Evolutionary conservation across 768 basidiomycete species (phyloP).

Genomic region (Kwoniella dejecticola): DNA sequence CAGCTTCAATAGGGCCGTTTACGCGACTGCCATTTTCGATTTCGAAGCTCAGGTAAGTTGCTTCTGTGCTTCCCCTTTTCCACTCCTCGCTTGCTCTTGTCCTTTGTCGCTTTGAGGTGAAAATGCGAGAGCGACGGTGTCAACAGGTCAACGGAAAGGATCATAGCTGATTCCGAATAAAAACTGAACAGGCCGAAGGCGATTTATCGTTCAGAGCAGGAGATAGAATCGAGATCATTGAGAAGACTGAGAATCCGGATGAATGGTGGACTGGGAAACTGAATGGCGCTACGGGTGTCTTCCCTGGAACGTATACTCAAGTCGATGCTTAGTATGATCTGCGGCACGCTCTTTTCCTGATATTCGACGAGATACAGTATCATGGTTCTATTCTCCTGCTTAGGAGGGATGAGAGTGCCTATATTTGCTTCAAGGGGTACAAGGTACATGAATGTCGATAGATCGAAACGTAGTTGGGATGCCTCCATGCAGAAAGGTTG

Average conservation of each 20-base stretch:
- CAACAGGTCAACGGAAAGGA: background rate
- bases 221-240: constrained; percentile 74
- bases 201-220: constrained; percentile 77
- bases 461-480: too few relatives aligned
- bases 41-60: constrained; percentile 77
- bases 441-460: too few relatives aligned
- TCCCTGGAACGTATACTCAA: constrained; percentile 62
- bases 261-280: constrained; percentile 87
- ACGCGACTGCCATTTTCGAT: constrained; percentile 92
- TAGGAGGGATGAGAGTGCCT: too few relatives aligned
- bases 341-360: too few relatives aligned
- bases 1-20: constrained; percentile 67
- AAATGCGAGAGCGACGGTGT: too few relatives aligned
- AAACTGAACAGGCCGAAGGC: constrained; percentile 77
- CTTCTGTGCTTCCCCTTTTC: background rate
- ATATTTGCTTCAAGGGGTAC: too few relatives aligned
- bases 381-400: too few relatives aligned
- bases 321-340: constrained; percentile 27
- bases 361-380: too few relatives aligned
- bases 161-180: background rate
- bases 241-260: constrained; percentile 67
- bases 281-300: constrained; percentile 68
- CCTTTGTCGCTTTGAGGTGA: too few relatives aligned
- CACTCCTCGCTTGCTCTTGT: background rate
- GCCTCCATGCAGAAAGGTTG: too few relatives aligned